A percentile compares a stretch with the other conserved stretches of the same genome.
phyloP scores from a whole-genome alignment of 805 yeast species.

The Cyberlindnera xishuangbannaensis region DNA sequence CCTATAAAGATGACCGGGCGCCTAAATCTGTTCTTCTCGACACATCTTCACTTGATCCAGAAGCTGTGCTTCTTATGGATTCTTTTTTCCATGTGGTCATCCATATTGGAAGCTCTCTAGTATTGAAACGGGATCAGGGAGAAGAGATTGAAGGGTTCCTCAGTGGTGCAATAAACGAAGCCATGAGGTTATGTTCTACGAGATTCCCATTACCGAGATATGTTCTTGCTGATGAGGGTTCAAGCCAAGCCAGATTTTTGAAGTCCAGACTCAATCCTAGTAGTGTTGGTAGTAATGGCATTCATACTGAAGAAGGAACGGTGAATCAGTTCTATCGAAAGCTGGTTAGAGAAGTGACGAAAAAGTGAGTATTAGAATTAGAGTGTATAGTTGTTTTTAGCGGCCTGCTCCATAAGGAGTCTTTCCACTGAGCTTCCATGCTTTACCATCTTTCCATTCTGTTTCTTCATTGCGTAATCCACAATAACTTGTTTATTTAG shows the following conservation, averaged over 20 bases:
- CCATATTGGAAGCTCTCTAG: slow-evolving; percentile 86
- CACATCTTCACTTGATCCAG: slow-evolving; percentile 81
- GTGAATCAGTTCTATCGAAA: background rate
- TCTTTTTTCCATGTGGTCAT: slow-evolving; percentile 94
- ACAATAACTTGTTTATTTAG: slow-evolving; percentile 60
- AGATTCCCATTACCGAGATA: slow-evolving; percentile 95
- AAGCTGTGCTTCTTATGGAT: slow-evolving; percentile 78
- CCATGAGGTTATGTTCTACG: slow-evolving; percentile 77
- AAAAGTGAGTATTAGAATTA: background rate
- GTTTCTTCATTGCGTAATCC: slow-evolving; percentile 23
- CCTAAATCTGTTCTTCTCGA: slow-evolving; percentile 87
- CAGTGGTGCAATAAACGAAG: slow-evolving; percentile 83
- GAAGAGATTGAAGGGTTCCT: slow-evolving; percentile 74
- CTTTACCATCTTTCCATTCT: slow-evolving; percentile 10
- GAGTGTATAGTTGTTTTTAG: slow-evolving; percentile 6
- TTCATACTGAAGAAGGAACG: slow-evolving; percentile 1
- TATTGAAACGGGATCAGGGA: slow-evolving; percentile 89
- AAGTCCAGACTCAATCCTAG: slow-evolving; percentile 84
- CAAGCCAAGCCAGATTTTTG: slow-evolving; percentile 93
- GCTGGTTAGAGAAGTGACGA: background rate
- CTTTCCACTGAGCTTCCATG: slow-evolving; percentile 8
- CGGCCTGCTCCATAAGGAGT: slow-evolving; percentile 6
- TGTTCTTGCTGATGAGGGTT: slow-evolving; percentile 93
- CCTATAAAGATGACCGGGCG: slow-evolving; percentile 71
- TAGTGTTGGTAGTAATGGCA: slow-evolving; percentile 2